A percentile compares a stretch with the other conserved stretches of the same genome.
Evolutionary conservation across 768 basidiomycete species (phyloP).

Genomic region (Pseudohyphozyma bogoriensis): DNA sequence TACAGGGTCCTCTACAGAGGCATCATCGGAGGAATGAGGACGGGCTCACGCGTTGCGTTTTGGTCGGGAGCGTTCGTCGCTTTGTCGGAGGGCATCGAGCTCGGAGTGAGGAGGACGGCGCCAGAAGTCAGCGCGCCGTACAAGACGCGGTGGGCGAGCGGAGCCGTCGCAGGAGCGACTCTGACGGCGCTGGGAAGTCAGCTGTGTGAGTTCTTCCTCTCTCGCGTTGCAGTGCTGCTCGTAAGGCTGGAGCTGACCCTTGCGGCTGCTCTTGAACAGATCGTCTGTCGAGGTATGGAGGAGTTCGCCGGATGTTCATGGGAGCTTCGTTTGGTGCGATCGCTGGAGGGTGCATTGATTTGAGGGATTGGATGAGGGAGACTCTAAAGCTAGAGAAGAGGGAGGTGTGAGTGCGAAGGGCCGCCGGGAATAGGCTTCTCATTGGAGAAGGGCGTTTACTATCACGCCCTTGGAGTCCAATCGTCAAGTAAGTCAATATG

Average conservation of each 20-base stretch:
- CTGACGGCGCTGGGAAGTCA: conserved; percentile 4
- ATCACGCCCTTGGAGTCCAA: too few relatives aligned
- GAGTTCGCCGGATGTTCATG: not conserved
- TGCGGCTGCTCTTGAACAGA: conserved; percentile 3
- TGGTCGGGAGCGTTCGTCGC: conserved; percentile 24
- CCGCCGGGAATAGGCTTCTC: too few relatives aligned
- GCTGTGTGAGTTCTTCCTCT: conserved; percentile 12
- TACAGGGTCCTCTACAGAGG: conserved; percentile 68
- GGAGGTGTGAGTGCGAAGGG: not conserved
- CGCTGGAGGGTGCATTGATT: conserved; percentile 21
- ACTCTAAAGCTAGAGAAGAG: not conserved
- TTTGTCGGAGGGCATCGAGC: conserved; percentile 9
- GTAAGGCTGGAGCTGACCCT: not conserved
- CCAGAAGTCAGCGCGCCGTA: not conserved
- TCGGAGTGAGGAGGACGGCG: not conserved
- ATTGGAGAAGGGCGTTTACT: too few relatives aligned
- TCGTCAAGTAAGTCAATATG: too few relatives aligned
- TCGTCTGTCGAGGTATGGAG: conserved; percentile 12
- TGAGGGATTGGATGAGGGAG: conserved; percentile 19
- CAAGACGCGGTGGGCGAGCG: conserved; percentile 7
- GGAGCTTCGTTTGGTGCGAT: conserved; percentile 13
- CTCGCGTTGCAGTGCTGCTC: not conserved
- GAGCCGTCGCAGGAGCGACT: conserved; percentile 2
- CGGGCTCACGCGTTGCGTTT: conserved; percentile 8
- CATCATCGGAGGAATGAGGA: conserved; percentile 49